Evolutionary conservation across 176 grass and related monocot genomes (phyloP).

Genomic region (Coix lacrymajobi): DNA sequence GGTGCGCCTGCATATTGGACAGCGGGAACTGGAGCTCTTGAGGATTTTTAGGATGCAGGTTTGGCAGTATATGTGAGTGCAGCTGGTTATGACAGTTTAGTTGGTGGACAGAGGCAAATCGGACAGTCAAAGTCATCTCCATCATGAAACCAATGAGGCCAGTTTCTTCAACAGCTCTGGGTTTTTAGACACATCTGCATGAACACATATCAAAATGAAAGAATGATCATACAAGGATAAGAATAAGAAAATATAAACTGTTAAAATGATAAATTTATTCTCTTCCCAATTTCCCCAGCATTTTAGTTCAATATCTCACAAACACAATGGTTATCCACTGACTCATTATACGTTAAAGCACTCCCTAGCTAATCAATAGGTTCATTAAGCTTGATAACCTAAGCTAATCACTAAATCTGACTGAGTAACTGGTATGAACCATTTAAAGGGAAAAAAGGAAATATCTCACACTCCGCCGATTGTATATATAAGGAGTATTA

Average conservation of each 20-base stretch:
- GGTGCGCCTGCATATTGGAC: slow-evolving; percentile 76
- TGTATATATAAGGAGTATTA: background rate
- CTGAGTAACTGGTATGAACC: background rate
- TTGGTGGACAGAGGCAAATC: slow-evolving; percentile 81
- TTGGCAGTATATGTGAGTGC: slow-evolving; percentile 89
- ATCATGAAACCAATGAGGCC: slow-evolving; percentile 68
- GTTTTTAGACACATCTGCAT: slow-evolving; percentile 72
- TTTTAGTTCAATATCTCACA: background rate
- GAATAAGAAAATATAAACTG: background rate
- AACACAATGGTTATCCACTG: background rate
- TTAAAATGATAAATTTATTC: background rate
- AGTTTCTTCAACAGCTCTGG: slow-evolving; percentile 90
- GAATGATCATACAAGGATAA: background rate
- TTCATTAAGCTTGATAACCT: background rate
- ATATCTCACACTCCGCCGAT: background rate
- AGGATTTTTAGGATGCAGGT: slow-evolving; percentile 73
- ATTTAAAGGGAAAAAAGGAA: background rate
- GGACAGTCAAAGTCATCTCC: slow-evolving; percentile 98
- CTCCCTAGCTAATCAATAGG: background rate
- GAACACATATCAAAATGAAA: background rate
- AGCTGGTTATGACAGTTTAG: slow-evolving; percentile 79
- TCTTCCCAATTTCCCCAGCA: background rate
- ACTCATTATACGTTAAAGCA: background rate
- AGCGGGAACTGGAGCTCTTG: slow-evolving; percentile 63
- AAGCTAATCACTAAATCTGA: background rate